Evolutionary conservation across 305 asterid species (phyloP), one percentile per base, ranked within the genome.

Genomic region (Lippia alba): DNA sequence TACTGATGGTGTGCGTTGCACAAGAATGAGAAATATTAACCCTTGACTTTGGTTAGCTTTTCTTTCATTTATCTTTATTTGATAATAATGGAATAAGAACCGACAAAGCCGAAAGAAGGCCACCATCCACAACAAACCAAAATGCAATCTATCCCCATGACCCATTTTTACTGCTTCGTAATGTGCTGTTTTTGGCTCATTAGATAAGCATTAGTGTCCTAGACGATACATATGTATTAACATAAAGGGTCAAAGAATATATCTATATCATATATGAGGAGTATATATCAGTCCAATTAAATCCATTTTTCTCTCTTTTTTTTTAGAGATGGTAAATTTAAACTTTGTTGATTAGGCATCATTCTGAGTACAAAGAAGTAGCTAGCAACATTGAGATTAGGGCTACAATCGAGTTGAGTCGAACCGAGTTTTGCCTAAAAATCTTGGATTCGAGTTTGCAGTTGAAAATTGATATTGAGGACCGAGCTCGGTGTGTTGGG

Each of bases 161-260:
- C 49, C 63, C 19, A 49, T 51, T 34, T 61, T 40, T 39, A 72
- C 69, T 61, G 53, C 34, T 66, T 44, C 16, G 18, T 32, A 49
- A 40, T 56, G 50, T 44, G 58, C 32, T 17, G 58, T 53, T 41
- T 65, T 66, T 61, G 51, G 57, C 55, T 64, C 61, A 73, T 73
- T 58, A 68, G 66, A 73, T 58, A 17, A 63, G 24, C 77, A 70
- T 76, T 64, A 64, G 32, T 46, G 45, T 24, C 30, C 3, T 24
- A 24, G 30, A 24, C 30, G 41, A 34, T 41, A 63, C 2, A 19
- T 20, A 40, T 5, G 55, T 20, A 51, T 60, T 67, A 11, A 50
- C 32, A 40, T 39, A 62, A 51, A 49, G 56, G 24, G 61, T 59
- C 60, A 69, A 70, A 33, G 8, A 32, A 62, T 12, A 36, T 36